Conservation (phyloP, 2,329 filamentous ascomycete species). For the Herpotrichia juniperi region DNA sequence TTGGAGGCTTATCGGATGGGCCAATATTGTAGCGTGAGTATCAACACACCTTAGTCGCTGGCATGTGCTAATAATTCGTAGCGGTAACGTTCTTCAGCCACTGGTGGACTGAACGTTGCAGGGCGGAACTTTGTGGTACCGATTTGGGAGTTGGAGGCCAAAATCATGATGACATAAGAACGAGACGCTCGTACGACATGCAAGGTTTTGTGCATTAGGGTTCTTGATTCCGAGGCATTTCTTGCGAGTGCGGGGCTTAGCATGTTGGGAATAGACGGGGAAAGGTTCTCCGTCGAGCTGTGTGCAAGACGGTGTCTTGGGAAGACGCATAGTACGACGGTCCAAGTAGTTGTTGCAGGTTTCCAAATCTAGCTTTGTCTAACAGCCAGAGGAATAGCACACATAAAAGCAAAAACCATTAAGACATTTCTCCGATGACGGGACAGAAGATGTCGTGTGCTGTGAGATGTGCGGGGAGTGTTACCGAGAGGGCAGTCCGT, state of each 20-base stretch:
- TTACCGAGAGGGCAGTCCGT: conserved; percentile 12
- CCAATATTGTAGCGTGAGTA: conserved; percentile 51
- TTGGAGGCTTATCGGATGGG: conserved; percentile 70
- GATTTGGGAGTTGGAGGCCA: conserved; percentile 10
- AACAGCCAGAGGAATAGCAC: conserved; percentile 18
- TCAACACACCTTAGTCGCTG: conserved; percentile 3
- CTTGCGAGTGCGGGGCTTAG: conserved; percentile 34
- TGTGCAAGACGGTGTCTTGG: conserved; percentile 7
- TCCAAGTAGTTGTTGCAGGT: conserved; percentile 18
- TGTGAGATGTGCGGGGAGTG: conserved; percentile 12
- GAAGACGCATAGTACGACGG: conserved; percentile 12
- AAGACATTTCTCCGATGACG: not conserved
- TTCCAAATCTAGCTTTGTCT: conserved; percentile 13
- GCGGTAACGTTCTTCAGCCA: conserved; percentile 47
- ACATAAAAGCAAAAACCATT: conserved; percentile 29
- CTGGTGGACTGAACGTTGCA: conserved; percentile 18
- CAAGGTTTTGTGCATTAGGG: conserved; percentile 31
- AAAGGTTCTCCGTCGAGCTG: conserved; percentile 23
- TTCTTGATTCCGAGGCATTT: conserved; percentile 34
- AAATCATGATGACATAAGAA: conserved; percentile 21
- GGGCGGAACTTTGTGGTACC: not conserved
- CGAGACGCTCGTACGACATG: conserved; percentile 15
- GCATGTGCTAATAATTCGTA: conserved; percentile 27
- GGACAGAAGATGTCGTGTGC: not conserved
- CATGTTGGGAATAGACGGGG: conserved; percentile 32